Evolutionary conservation across 202 grass and related monocot species (phyloP).

Genomic region (Zizania palustris): DNA sequence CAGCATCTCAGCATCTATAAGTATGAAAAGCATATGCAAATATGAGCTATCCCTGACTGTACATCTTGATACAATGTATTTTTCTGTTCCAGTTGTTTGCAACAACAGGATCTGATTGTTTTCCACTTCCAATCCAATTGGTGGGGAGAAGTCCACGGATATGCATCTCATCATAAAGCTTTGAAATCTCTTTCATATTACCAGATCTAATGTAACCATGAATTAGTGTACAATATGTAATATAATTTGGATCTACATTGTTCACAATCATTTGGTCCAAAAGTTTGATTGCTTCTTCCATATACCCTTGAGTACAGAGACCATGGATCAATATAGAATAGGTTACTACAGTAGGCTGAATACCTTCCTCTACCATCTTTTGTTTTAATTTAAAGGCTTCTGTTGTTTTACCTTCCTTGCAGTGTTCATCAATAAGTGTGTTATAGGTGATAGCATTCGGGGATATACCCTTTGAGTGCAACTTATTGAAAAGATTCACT

Average conservation of each 20-base stretch:
- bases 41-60: slow-evolving; percentile 25
- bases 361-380: slow-evolving; percentile 74
- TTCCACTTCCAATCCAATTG: slow-evolving; percentile 33
- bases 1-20: slow-evolving; percentile 37
- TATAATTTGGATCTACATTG: slow-evolving; percentile 80
- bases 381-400: slow-evolving; percentile 94
- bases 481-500: slow-evolving; percentile 75
- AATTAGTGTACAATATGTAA: slow-evolving; percentile 84
- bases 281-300: slow-evolving; percentile 89
- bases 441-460: slow-evolving; percentile 84
- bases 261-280: slow-evolving; percentile 95
- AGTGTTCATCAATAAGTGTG: slow-evolving; percentile 82
- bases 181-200: slow-evolving; percentile 73
- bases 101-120: slow-evolving; percentile 35
- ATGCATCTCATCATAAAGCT: slow-evolving; percentile 87
- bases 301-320: slow-evolving; percentile 80
- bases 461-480: slow-evolving; percentile 60
- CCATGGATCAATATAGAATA: slow-evolving; percentile 94
- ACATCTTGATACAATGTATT: slow-evolving; percentile 20
- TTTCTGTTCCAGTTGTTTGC: slow-evolving; percentile 36
- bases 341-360: slow-evolving; percentile 75
- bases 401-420: slow-evolving; percentile 68
- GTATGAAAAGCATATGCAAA: slow-evolving; percentile 24
- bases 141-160: slow-evolving; percentile 63
- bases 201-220: slow-evolving; percentile 75